A percentile compares a stretch with the other conserved stretches of the same genome.
These are phyloP conservation scores for Rhizoctonia solani DNA, from an alignment of 1,284 basidiomycete species.

Conservation along the genomic window DNA sequence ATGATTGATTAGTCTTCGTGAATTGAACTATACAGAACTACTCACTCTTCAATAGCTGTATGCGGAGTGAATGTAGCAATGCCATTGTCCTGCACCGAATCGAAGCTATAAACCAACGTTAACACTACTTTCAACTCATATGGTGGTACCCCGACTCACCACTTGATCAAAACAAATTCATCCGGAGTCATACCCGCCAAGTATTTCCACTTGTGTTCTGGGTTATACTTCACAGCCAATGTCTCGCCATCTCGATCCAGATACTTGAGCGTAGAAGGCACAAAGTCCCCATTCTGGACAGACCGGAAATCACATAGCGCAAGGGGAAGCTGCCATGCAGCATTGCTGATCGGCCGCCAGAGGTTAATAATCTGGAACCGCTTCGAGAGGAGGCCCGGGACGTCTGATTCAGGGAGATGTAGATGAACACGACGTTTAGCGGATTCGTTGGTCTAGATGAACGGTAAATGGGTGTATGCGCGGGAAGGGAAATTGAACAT, in stretches of 20 bases:
- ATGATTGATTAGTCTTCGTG: constrained; percentile 44
- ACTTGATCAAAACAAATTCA: constrained; percentile 68
- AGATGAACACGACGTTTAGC: constrained; percentile 55
- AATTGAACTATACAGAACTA: not conserved
- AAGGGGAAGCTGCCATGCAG: constrained; percentile 62
- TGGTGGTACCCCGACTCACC: constrained; percentile 50
- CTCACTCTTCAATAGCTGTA: constrained; percentile 44
- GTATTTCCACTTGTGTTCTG: constrained; percentile 67
- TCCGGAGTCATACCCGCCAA: constrained; percentile 63
- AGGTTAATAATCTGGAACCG: constrained; percentile 74
- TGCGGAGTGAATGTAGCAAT: constrained; percentile 62
- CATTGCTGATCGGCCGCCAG: constrained; percentile 64
- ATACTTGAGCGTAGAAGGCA: constrained; percentile 57
- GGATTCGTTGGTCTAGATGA: constrained; percentile 58
- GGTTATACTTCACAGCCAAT: constrained; percentile 56
- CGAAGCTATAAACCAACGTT: constrained; percentile 50
- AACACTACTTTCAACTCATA: not conserved
- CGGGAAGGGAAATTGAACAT: not conserved
- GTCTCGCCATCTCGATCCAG: constrained; percentile 63
- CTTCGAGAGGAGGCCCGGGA: constrained; percentile 50
- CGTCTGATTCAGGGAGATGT: constrained; percentile 57
- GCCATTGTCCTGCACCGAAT: constrained; percentile 57
- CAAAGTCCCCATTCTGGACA: constrained; percentile 55
- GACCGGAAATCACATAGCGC: constrained; percentile 63
- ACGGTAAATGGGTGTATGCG: constrained; percentile 44